Evolutionary conservation across 177 flowering plant species (phyloP), one percentile per base, ranked within the genome.

Genomic region (Vitis hybrid): DNA sequence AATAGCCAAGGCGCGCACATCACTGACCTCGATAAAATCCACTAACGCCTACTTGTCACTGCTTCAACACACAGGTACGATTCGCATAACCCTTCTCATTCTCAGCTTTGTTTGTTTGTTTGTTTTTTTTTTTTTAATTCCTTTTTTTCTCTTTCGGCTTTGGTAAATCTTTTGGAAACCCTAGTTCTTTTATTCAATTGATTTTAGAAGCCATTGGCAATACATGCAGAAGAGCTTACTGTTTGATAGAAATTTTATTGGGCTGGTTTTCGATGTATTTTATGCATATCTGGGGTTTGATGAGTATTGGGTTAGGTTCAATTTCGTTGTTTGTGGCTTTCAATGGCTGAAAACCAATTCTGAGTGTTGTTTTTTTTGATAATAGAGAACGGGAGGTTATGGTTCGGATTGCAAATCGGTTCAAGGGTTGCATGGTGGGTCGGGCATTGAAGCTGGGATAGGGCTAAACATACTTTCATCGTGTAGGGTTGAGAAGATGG

Each of bases 401-500:
- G 79, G 14, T 59, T 73, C 70, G 48, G 58, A 52, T 75, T 67
- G 12, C 60, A 51, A 65, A 65, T 54, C 51, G 53, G 63, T 48
- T 26, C 51, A 51, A n/a, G 66, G 50, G 6, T 58, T 77, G 75
- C 74, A 34, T 66, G 74, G 20, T 73, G 71, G 51, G 49, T 77
- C 68, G 65, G 75, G 64, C 50, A 59, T 52, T 66, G 52, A 75
- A 67, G 81, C 65, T 75, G 74, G 65, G 82, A 19, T 71, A 81
- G 73, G 78, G 79, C 67, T 71, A 16, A 66, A 48, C 10, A 73
- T 48, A 61, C 68, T 34, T 60, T 50, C 6, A 19, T 56, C 16
- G 34, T 48, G 63, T 58, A 53, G 74, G 82, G 76, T 51, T 54
- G 70, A 66, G 34, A 74, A 67, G 49, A 86, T 85, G 90, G 82